Conservation (phyloP, 441 rosid genomes). For the Euphorbia celastroides region DNA sequence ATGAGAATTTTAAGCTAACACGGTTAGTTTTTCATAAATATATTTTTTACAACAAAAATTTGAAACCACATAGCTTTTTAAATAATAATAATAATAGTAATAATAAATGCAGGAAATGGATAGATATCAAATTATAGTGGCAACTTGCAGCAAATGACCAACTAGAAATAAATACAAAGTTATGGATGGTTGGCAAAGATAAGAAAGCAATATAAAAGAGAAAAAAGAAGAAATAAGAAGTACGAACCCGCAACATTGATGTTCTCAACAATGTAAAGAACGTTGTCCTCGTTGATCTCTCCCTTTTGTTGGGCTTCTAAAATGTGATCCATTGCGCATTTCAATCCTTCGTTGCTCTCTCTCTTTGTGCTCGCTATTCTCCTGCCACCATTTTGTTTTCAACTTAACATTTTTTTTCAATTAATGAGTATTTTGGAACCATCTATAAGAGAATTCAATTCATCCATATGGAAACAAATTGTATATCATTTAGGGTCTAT, state of each 20-base stretch:
- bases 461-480: too few species aligned
- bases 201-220: not conserved
- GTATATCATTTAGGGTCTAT: too few species aligned
- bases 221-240: not conserved
- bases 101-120: not conserved
- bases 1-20: too few species aligned
- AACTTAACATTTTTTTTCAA: too few species aligned
- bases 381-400: slow-evolving; percentile 53
- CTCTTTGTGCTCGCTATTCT: slow-evolving; percentile 59
- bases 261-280: slow-evolving; percentile 93
- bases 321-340: slow-evolving; percentile 92
- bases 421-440: not conserved
- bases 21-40: too few species aligned
- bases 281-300: slow-evolving; percentile 92
- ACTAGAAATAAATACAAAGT: not conserved
- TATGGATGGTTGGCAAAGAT: not conserved
- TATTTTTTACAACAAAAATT: too few species aligned
- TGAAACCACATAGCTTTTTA: too few species aligned
- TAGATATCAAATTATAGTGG: not conserved
- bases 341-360: slow-evolving; percentile 54
- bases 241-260: slow-evolving; percentile 85
- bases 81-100: not conserved
- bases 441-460: too few species aligned
- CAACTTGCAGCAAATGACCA: too few species aligned
- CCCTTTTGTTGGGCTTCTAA: slow-evolving; percentile 89